Conservation (phyloP, 192 early-diverging fungal genomes). For the Diversispora eburnea region DNA sequence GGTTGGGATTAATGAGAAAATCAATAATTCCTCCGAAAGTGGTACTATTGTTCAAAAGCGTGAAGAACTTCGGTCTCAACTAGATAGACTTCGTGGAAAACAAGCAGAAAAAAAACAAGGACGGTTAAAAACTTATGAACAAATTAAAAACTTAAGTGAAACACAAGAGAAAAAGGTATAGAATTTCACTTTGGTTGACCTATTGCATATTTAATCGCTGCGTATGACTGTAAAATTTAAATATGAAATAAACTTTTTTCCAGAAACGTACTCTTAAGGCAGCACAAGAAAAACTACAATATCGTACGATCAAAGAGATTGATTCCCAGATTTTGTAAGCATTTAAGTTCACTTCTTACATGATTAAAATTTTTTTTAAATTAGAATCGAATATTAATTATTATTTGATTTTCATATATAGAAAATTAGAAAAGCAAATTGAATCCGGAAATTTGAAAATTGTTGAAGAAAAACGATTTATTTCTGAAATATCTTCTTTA, state of each 20-base stretch:
- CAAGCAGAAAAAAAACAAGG: constrained; percentile 66
- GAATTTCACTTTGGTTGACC: not conserved
- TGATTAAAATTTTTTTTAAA: not conserved
- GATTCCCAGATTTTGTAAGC: constrained; percentile 69
- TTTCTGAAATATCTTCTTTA: constrained; percentile 76
- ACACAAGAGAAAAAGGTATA: constrained; percentile 77
- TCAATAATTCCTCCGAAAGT: constrained; percentile 55
- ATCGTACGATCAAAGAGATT: constrained; percentile 77
- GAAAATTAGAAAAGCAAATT: constrained; percentile 72
- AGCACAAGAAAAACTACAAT: constrained; percentile 72
- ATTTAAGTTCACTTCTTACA: not conserved
- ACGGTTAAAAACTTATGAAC: constrained; percentile 68
- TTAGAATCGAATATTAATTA: not conserved
- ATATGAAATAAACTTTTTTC: not conserved
- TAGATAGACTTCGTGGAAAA: constrained; percentile 68
- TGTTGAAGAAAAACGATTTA: constrained; percentile 84
- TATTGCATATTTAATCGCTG: not conserved
- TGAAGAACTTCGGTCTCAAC: constrained; percentile 56
- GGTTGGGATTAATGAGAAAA: constrained; percentile 53
- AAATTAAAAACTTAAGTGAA: constrained; percentile 65
- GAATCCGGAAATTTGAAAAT: constrained; percentile 73
- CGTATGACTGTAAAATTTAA: not conserved
- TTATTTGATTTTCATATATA: constrained; percentile 32
- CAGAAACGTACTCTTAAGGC: constrained; percentile 70
- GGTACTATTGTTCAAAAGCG: constrained; percentile 51